Base-by-base conservation (phyloP, 495 filamentous ascomycete genomes). In the Xylaria sp. region DNA sequence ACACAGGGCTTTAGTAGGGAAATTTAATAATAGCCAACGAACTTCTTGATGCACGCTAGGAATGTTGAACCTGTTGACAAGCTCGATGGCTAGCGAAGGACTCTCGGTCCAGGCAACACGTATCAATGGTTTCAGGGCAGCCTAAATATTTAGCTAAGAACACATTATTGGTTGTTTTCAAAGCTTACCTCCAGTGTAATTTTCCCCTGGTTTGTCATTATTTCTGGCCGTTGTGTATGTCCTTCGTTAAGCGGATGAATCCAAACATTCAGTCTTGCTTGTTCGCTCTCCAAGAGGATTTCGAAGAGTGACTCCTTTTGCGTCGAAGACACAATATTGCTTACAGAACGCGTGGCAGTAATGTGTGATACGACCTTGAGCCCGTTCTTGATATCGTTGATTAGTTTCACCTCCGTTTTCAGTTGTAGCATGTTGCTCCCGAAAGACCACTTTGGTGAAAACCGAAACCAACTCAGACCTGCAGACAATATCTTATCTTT, bases 351-450 rank as follows among this genome's bases (percentile, higher is more conserved):
- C 5, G 83, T 79, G 31, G 87, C 92, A 33, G 87, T 92, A 48
- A 93, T 88, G 50, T 81, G 75, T 3, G 85, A 79, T 29, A 91
- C 84, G 3, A 81, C 76, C 64, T 80, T 86, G 69, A 99, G 78
- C 35, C 89, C 87, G 57, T 82, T 80, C 35, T 88, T 82, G 46
- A 98, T 90, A 80, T 98, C 95, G 12, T 85, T 85, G 9, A 99
- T 87, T 41, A 98, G 80, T 72, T 90, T 91, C 41, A 92, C 89
- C 80, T 99, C 97, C 0, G 97, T 93, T 80, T 96, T 98, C 37
- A 98, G 86, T 77, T 98, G 96, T 9, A 98, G 83, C 58, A 92
- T 86, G 77, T 98, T 98, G 69, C 95, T 94, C 52, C 97, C 97
- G 78, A 97, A 98, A 3, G 95, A 97, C 96, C 96, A 99, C 72